A percentile compares a stretch with the other conserved stretches of the same genome.
Conservation (phyloP, 495 filamentous ascomycete species). For the Penicillium canariense region DNA sequence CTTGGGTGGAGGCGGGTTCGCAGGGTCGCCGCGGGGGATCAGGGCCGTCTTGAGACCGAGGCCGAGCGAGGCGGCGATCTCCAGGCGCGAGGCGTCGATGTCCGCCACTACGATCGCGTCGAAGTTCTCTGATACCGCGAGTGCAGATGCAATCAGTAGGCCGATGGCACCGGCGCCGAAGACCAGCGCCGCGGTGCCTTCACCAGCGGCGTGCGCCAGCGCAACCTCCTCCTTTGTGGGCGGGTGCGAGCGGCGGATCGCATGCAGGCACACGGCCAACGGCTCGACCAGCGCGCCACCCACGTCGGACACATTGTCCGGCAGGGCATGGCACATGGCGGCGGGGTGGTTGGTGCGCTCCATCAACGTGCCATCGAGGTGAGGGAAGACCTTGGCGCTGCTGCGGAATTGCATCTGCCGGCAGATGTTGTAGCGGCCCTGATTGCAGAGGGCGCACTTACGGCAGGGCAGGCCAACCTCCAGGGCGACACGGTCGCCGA, state of each 20-base stretch:
- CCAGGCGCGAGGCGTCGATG: constrained; percentile 68
- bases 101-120: constrained; percentile 77
- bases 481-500: constrained; percentile 75
- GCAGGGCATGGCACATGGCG: constrained; percentile 53
- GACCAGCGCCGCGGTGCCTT: constrained; percentile 59
- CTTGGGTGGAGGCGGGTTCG: constrained; percentile 31
- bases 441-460: constrained; percentile 60
- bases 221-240: constrained; percentile 33
- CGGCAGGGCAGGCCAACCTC: constrained; percentile 83
- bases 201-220: constrained; percentile 19
- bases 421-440: constrained; percentile 84
- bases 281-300: constrained; percentile 78
- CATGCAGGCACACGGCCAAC: constrained; percentile 77
- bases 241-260: constrained; percentile 59
- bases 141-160: constrained; percentile 60
- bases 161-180: constrained; percentile 83
- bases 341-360: constrained; percentile 75
- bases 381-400: constrained; percentile 74
- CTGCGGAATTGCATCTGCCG: constrained; percentile 72
- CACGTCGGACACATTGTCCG: constrained; percentile 58
- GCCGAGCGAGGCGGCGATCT: constrained; percentile 66
- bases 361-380: constrained; percentile 81
- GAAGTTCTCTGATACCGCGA: constrained; percentile 62
- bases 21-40: constrained; percentile 50
- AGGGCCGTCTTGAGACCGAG: constrained; percentile 63